These are phyloP conservation scores for Schwanniomyces vanrijiae DNA, from an alignment of 805 yeast genomes.

Conservation along the genomic window DNA sequence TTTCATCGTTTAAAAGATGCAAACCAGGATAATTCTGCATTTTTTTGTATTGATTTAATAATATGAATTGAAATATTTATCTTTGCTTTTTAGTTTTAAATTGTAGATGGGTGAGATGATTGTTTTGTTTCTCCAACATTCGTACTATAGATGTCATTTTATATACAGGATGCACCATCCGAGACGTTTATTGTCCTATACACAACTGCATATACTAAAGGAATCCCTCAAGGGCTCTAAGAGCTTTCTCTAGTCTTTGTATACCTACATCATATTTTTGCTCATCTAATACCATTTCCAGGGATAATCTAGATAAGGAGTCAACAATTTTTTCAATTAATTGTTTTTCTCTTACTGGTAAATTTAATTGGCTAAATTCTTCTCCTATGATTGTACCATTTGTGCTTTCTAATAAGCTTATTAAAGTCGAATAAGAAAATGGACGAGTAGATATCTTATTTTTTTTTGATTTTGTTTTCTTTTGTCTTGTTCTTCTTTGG, in stretches of 20 bases:
- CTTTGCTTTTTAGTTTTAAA: background rate
- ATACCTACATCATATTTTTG: constrained; percentile 79
- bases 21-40: background rate
- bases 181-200: background rate
- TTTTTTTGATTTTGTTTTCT: constrained; percentile 6
- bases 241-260: constrained; percentile 74
- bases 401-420: constrained; percentile 53
- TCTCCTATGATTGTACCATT: constrained; percentile 64
- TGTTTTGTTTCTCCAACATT: background rate
- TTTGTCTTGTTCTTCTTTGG: constrained; percentile 15
- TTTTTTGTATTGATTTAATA: background rate
- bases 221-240: constrained; percentile 84
- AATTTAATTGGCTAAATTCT: constrained; percentile 70
- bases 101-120: background rate
- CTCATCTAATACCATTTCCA: constrained; percentile 87
- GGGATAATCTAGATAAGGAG: constrained; percentile 78
- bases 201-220: constrained; percentile 14
- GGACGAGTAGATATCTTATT: constrained; percentile 23
- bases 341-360: constrained; percentile 75
- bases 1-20: background rate
- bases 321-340: constrained; percentile 84
- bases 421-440: constrained; percentile 45
- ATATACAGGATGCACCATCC: background rate
- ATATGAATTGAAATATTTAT: background rate
- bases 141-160: background rate